Evolutionary conservation across 2,329 filamentous ascomycete genomes (phyloP), one percentile per base, ranked within the genome.

Genomic region (Corynespora cassiicola): DNA sequence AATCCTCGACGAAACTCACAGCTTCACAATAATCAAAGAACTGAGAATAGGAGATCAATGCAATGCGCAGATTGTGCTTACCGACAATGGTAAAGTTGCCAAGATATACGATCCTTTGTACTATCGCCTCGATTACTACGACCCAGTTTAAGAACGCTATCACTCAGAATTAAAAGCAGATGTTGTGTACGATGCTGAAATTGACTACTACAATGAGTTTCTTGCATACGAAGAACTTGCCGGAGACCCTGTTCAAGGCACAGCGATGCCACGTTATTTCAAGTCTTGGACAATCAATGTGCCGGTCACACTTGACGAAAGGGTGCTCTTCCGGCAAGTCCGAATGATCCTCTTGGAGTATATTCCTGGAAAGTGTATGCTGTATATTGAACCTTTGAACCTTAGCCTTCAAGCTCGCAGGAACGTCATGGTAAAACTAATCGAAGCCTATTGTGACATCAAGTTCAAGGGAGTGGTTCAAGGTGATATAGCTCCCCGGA

Each of bases 61-160:
- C 31, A 34, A 40, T 4, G 40, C 40, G 11, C 40, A 44, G 18
- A 11, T 41, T 7, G 14, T 47, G 8, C 23, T 41, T 2, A 40
- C 26, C 10, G 27, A 34, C 5, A 16, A 28, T 14, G 31, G 31
- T 5, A 28, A 33, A 5, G 36, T 47, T 25, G 45, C 45, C 6
- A 44, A 47, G 31, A 32, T 47, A 4, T 47, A 29, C 18, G 45
- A 44, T 31, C 37, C 40, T 5, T 5, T 44, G 4, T 42, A 31
- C 34, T 44, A 44, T n/a, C n/a, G n/a, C n/a, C n/a, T n/a, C n/a
- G n/a, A n/a, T n/a, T n/a, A n/a, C n/a, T n/a, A n/a, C n/a, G n/a
- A n/a, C n/a, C n/a, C n/a, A n/a, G n/a, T n/a, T n/a, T n/a, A n/a
- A 23, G 7, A 18, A 11, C 36, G 19, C 12, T 5, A 18, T 19